Evolutionary conservation across 768 basidiomycete genomes (phyloP), one percentile per base, ranked within the genome.

Genomic region (Kwoniella mangroviensis): DNA sequence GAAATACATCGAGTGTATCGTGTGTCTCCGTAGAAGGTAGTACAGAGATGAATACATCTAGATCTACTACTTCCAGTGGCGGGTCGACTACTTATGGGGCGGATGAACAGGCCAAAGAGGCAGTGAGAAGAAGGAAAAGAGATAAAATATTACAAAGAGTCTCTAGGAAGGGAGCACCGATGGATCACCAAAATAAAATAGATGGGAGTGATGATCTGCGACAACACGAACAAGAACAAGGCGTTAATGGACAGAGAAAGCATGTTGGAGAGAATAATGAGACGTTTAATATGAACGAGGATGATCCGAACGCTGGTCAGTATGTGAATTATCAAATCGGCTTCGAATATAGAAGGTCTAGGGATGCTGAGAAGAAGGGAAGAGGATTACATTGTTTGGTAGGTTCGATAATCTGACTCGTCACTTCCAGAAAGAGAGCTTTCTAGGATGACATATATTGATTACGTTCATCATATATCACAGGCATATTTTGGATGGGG

Each of bases 241-340:
- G 63, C 19, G 59, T 60, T 34, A 15, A 69, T 51, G 75, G 73
- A 21, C 57, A 63, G 12, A 65, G 68, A 21, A 19, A 60, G 10
- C 51, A 64, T 43, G 61, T 70, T n/a, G 77, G 74, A 5, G 7
- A 42, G 9, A 63, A 70, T 21, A 61, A 70, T 42, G 68, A 69
- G 4, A 67, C 59, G 2, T 26, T 67, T 21, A 68, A 77, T 24
- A 65, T 73, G 54, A 72, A 73, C 41, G 73, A 73, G 19, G 81
- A 82, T 12, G 78, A 80, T 26, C 64, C 70, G 21, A 72, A 76
- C 61, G 76, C 71, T 10, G 80, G 77, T 4, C 74, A 79, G 67
- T 82, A 80, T 67, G 79, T 82, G 55, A 83, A 82, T 63, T 82
- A 77, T 57, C 81, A 81, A 34, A 70, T 84, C 22, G 77, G 76